phyloP scores from a whole-genome alignment of 345 rosid genomes.

The Rhodomyrtus tomentosa region DNA sequence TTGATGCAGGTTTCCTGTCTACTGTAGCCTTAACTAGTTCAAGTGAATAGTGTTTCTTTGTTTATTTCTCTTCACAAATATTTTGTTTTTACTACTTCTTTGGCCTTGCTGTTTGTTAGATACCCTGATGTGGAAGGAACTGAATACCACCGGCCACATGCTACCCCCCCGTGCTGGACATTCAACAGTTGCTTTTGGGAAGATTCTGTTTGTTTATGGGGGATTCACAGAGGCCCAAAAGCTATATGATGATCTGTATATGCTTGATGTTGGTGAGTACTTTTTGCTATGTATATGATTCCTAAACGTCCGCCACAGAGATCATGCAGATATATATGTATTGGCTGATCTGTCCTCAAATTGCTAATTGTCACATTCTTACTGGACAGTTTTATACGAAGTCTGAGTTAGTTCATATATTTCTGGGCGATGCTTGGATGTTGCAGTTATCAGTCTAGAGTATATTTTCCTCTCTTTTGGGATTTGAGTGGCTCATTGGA shows the following conservation, averaged over 20 bases:
- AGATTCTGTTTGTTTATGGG: conserved; percentile 81
- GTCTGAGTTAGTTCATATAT: neutral
- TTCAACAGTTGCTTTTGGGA: conserved; percentile 78
- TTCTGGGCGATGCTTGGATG: neutral
- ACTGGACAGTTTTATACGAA: neutral
- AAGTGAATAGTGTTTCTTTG: neutral
- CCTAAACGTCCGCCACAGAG: neutral
- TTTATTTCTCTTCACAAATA: neutral
- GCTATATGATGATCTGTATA: conserved; percentile 71
- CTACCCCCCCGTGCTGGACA: conserved; percentile 98
- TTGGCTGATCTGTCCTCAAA: neutral
- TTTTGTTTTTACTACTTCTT: neutral
- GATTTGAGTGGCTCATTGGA: neutral
- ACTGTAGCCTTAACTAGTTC: neutral
- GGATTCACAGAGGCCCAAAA: conserved; percentile 95
- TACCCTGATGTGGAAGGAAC: conserved; percentile 81
- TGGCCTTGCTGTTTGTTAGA: conserved; percentile 25
- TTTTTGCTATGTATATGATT: neutral
- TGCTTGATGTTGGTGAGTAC: conserved; percentile 81
- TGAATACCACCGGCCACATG: conserved; percentile 61
- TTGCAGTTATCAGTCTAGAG: neutral
- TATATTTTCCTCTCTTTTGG: neutral
- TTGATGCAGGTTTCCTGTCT: conserved; percentile 63
- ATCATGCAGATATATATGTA: neutral
- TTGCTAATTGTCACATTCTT: neutral